These are phyloP conservation scores for Cladosporium sp. DNA, from an alignment of 2,329 filamentous ascomycete genomes.

Conservation along the genomic window DNA sequence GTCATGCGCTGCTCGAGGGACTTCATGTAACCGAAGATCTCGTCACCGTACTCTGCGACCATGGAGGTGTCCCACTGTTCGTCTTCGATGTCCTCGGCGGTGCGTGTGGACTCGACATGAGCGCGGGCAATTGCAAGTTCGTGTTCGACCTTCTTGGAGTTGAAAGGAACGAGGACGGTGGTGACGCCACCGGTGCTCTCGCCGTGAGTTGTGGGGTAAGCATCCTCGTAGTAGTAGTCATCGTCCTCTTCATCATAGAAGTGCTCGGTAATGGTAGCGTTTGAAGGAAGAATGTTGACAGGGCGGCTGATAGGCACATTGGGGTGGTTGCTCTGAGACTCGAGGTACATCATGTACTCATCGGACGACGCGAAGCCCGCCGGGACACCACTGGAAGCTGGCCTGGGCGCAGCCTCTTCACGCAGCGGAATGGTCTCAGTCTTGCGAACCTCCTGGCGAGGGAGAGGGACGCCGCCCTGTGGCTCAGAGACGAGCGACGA, in stretches of 20 bases:
- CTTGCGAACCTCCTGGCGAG: slow-evolving; percentile 28
- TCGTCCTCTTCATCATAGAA: slow-evolving; percentile 58
- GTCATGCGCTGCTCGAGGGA: slow-evolving; percentile 83
- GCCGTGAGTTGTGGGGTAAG: slow-evolving; percentile 68
- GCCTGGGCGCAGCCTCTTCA: slow-evolving; percentile 27
- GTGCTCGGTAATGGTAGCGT: slow-evolving; percentile 19
- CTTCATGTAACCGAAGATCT: slow-evolving; percentile 92
- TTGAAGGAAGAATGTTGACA: slow-evolving; percentile 13
- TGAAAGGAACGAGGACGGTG: slow-evolving; percentile 69
- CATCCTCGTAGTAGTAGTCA: slow-evolving; percentile 70
- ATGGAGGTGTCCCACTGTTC: slow-evolving; percentile 93
- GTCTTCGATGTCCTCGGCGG: slow-evolving; percentile 77
- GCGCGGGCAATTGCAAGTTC: slow-evolving; percentile 70
- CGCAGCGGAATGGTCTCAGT: slow-evolving; percentile 32
- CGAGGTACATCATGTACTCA: slow-evolving; percentile 18
- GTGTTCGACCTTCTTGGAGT: slow-evolving; percentile 66
- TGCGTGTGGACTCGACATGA: slow-evolving; percentile 66
- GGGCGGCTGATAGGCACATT: slow-evolving; percentile 1
- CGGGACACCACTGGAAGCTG: slow-evolving; percentile 9
- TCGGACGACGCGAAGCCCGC: slow-evolving; percentile 11
- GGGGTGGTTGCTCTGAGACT: slow-evolving; percentile 6
- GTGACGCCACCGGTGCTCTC: slow-evolving; percentile 67
- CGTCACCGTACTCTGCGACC: slow-evolving; percentile 94
- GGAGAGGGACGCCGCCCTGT: slow-evolving; percentile 17
- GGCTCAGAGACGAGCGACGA: neutral